phyloP scores from a whole-genome alignment of 129 eudicot genomes.

The Chrysanthemum seticuspe region DNA sequence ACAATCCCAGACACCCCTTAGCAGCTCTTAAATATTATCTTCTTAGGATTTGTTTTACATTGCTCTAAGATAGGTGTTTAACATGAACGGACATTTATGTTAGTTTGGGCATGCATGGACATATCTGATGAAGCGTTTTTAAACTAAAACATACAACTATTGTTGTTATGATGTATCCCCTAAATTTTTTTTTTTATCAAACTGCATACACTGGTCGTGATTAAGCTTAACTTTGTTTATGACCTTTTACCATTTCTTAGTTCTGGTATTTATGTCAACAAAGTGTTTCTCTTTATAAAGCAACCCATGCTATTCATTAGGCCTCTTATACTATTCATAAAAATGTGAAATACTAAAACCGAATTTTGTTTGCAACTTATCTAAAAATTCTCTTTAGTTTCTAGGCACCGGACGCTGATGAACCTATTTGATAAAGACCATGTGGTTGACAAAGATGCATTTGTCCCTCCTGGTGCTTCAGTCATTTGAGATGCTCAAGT shows the following conservation, averaged over 20 bases:
- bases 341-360: not conserved
- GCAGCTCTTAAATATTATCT: no score
- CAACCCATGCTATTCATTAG: no score
- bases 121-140: no score
- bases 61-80: no score
- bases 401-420: constrained; percentile 93
- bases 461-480: constrained; percentile 98
- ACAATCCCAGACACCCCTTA: not conserved
- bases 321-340: not conserved
- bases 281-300: not conserved
- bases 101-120: no score
- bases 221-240: not conserved
- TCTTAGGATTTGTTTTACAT: no score
- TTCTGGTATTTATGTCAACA: not conserved
- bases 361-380: constrained; percentile 10
- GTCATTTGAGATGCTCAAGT: constrained; percentile 81
- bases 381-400: constrained; percentile 44
- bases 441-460: constrained; percentile 68
- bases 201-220: no score
- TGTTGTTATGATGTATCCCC: not conserved
- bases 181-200: not conserved
- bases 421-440: constrained; percentile 76
- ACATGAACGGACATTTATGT: no score
- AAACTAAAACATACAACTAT: no score
- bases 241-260: not conserved